These are phyloP conservation scores for Fusarium goolgardi DNA, from an alignment of 2,329 filamentous ascomycete genomes.

Conservation along the genomic window DNA sequence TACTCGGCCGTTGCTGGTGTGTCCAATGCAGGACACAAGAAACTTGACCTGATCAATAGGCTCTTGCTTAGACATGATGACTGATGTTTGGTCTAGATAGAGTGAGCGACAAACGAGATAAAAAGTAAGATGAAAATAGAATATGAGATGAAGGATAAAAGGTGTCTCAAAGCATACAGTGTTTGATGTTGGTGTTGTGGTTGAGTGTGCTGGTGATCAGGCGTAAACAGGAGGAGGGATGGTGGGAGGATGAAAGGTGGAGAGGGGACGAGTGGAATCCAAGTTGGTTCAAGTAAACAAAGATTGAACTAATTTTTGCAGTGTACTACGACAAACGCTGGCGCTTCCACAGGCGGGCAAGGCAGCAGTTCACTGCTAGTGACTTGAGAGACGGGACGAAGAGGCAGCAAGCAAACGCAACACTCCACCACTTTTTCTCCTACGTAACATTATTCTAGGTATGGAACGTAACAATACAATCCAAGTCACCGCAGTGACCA, in stretches of 20 bases:
- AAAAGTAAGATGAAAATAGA: background rate
- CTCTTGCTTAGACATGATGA: slow-evolving; percentile 63
- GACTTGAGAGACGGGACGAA: slow-evolving; percentile 14
- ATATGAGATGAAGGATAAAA: background rate
- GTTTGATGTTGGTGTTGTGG: background rate
- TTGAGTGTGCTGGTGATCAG: slow-evolving; percentile 2
- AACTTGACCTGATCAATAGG: slow-evolving; percentile 71
- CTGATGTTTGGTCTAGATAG: slow-evolving; percentile 33
- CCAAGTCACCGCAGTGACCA: background rate
- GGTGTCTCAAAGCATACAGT: background rate
- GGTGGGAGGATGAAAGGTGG: slow-evolving; percentile 1
- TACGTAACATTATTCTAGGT: background rate
- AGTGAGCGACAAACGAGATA: slow-evolving; percentile 3
- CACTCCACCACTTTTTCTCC: background rate
- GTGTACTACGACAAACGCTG: background rate
- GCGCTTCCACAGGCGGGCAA: background rate
- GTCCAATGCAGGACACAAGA: slow-evolving; percentile 72
- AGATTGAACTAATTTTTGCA: background rate
- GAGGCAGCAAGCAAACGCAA: slow-evolving; percentile 16
- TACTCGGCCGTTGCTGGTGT: slow-evolving; percentile 71
- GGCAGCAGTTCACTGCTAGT: slow-evolving; percentile 1
- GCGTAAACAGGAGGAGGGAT: background rate
- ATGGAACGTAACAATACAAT: background rate
- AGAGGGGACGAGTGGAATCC: background rate
- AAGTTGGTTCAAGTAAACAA: background rate